Evolutionary conservation across 1,284 basidiomycete genomes (phyloP), one percentile per base, ranked within the genome.

Genomic region (Tausonia pullulans): DNA sequence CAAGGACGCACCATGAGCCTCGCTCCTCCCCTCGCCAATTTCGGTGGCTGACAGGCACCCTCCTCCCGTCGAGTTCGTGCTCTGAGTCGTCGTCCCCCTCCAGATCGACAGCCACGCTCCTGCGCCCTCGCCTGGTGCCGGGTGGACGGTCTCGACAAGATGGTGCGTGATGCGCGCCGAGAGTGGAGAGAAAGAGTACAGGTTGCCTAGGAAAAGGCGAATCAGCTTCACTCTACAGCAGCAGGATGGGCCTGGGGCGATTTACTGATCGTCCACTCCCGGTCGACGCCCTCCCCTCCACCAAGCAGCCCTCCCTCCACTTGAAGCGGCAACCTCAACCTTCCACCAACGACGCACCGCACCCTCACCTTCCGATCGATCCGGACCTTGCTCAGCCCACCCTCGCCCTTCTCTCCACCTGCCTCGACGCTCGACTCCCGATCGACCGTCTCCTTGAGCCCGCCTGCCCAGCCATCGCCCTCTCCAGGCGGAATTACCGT

Each of bases 101-200:
- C 60, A 61, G 10, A 40, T 68, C 68, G 71, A 71, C 13, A 78
- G 68, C 76, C 75, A 77, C 57, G 74, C 74, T 0, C 69, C 70
- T 6, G 76, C 76, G 14, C 74, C 75, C 67, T 78, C 76, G 64
- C 75, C 74, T 0, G 77, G 77, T 41, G 75, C 60, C 1, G 77
- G 77, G 8, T 76, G 71, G 68, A 78, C 76, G 10, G 73, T 73
- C 69, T 78, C 77, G 53, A 77, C 75, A 64, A 75, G 72, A 67
- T 78, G 77, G 4, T 69, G 67, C 5, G 69, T 68, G 62, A 78
- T 76, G 9, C 74, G 70, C 40, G 75, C 76, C 9, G 75, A 73
- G 51, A 72, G 67, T 3, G 77, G 77, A n/a, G 73, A 76, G 68
- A 78, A 74, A 5, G 75, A 73, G 70, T 77, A 78, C 14, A 78